Evolutionary conservation across 2,329 filamentous ascomycete genomes (phyloP).

Genomic region (Pseudogymnoascus sp.): DNA sequence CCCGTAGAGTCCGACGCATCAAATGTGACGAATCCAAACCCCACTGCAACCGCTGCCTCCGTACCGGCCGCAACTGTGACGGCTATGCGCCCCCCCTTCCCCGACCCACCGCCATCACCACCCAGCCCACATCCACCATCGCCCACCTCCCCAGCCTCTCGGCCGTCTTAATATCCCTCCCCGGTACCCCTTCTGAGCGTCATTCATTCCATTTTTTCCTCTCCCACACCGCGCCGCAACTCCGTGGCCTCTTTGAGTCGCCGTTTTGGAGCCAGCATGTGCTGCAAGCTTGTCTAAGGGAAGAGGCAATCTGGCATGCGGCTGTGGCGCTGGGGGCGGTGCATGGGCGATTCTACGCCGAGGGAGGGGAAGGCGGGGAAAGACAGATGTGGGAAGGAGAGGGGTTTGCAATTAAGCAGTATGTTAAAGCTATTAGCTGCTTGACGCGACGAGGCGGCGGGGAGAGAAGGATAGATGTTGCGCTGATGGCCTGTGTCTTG

Average conservation of each 20-base stretch:
- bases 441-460: neutral
- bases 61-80: conserved; percentile 23
- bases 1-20: conserved; percentile 38
- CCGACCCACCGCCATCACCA: too few relatives aligned
- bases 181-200: conserved; percentile 35
- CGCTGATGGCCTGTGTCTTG: conserved; percentile 40
- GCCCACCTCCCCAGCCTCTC: neutral
- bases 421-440: conserved; percentile 44
- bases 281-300: conserved; percentile 53
- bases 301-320: conserved; percentile 54
- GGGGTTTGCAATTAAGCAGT: conserved; percentile 52
- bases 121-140: neutral
- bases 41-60: conserved; percentile 18
- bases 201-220: conserved; percentile 56
- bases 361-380: conserved; percentile 16
- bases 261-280: conserved; percentile 57
- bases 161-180: conserved; percentile 10
- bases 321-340: conserved; percentile 60
- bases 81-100: conserved; percentile 16
- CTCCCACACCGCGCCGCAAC: conserved; percentile 50
- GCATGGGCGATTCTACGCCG: conserved; percentile 52
- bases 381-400: conserved; percentile 19
- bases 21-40: conserved; percentile 22
- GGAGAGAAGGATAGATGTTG: conserved; percentile 23
- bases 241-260: conserved; percentile 59